Percentiles rank a stretch among this genome's conserved stretches.
Conservation (phyloP, 1,284 basidiomycete species). For the Tilletia indica region DNA sequence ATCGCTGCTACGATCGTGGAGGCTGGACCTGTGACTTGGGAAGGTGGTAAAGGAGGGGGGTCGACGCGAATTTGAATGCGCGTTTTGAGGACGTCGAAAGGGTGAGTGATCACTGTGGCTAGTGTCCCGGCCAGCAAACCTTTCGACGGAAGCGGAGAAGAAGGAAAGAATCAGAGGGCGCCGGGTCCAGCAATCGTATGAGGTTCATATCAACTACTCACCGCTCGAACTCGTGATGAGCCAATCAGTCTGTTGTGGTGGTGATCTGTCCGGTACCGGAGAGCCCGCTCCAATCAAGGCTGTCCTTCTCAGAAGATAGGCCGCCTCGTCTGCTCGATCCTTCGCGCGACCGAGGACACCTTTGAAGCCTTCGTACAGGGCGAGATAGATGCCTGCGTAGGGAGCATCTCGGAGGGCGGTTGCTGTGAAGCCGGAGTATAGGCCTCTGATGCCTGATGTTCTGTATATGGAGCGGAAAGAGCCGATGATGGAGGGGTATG, state of each 20-base stretch:
- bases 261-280: background rate
- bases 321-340: background rate
- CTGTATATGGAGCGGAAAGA: slow-evolving; percentile 61
- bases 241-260: slow-evolving; percentile 26
- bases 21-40: slow-evolving; percentile 9
- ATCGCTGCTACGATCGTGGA: background rate
- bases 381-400: slow-evolving; percentile 88
- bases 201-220: slow-evolving; percentile 16
- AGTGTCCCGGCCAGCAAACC: slow-evolving; percentile 46
- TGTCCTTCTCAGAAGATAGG: background rate
- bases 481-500: slow-evolving; percentile 39
- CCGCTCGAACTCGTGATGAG: slow-evolving; percentile 39
- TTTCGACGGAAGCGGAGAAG: background rate
- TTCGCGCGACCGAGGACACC: slow-evolving; percentile 27
- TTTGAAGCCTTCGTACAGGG: slow-evolving; percentile 68
- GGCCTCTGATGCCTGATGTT: slow-evolving; percentile 71
- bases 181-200: background rate
- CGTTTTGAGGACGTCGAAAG: slow-evolving; percentile 55
- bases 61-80: slow-evolving; percentile 49
- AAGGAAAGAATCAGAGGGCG: background rate
- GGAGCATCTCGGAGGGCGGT: slow-evolving; percentile 91
- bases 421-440: slow-evolving; percentile 83
- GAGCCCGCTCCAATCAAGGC: background rate
- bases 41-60: slow-evolving; percentile 22
- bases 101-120: slow-evolving; percentile 52